These are phyloP conservation scores for Rubus parviflorus DNA, from an alignment of 306 rosid species.

Conservation along the genomic window DNA sequence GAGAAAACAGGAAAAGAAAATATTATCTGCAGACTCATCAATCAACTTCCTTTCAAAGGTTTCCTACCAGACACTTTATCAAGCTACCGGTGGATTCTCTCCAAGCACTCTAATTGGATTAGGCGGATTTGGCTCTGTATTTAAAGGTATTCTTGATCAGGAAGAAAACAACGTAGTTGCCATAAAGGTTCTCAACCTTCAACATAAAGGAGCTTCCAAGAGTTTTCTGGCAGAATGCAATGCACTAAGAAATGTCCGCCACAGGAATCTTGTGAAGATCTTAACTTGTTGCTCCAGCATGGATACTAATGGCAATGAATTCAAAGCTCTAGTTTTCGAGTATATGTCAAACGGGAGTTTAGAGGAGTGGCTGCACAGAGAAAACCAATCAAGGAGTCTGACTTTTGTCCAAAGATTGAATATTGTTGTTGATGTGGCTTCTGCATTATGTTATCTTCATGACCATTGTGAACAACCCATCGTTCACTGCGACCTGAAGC, in stretches of 20 bases:
- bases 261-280: conserved; percentile 52
- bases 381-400: conserved; percentile 15
- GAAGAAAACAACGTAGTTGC: conserved; percentile 22
- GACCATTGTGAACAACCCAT: conserved; percentile 31
- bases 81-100: conserved; percentile 21
- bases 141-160: conserved; percentile 32
- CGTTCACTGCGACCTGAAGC: conserved; percentile 47
- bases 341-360: conserved; percentile 44
- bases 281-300: conserved; percentile 33
- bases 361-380: conserved; percentile 34
- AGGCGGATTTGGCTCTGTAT: conserved; percentile 42
- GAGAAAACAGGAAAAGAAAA: neutral
- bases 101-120: conserved; percentile 33
- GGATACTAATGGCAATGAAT: conserved; percentile 32
- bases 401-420: conserved; percentile 32
- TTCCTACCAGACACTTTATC: conserved; percentile 16
- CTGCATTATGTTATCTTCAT: conserved; percentile 41
- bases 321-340: conserved; percentile 39
- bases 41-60: neutral
- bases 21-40: neutral
- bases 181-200: conserved; percentile 44
- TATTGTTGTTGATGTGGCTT: conserved; percentile 38
- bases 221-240: conserved; percentile 43
- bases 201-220: conserved; percentile 40
- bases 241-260: conserved; percentile 34